phyloP scores from a whole-genome alignment of 441 rosid species.

The Gossypium schwendimanii region DNA sequence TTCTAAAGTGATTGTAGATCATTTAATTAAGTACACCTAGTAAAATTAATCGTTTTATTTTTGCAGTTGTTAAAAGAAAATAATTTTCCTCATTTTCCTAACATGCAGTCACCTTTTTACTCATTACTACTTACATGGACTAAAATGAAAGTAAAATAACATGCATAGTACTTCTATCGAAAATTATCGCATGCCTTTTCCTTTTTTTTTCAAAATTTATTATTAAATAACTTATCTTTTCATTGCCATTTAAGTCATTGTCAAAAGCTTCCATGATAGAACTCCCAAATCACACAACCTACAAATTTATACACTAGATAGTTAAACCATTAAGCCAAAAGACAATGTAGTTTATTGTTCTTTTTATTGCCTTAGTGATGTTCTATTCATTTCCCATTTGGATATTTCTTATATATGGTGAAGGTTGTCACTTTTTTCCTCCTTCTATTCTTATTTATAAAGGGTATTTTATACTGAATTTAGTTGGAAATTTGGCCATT shows the following conservation, averaged over 20 bases:
- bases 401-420: background rate
- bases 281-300: background rate
- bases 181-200: too few species aligned
- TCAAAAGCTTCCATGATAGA: background rate
- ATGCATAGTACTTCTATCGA: too few species aligned
- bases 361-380: background rate
- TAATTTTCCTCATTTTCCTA: too few species aligned
- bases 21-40: too few species aligned
- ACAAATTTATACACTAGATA: background rate
- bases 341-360: background rate
- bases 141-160: too few species aligned
- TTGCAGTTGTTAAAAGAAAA: too few species aligned
- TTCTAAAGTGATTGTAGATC: too few species aligned
- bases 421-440: background rate
- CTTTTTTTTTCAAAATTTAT: too few species aligned
- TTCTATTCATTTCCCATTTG: conserved; percentile 12
- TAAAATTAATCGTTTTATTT: too few species aligned
- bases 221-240: background rate
- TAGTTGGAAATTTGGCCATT: background rate
- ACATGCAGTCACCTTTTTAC: too few species aligned
- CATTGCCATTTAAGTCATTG: background rate
- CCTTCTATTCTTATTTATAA: background rate
- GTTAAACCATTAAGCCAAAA: background rate
- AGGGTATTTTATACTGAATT: background rate
- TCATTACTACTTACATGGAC: too few species aligned